Percentiles rank a stretch among this genome's conserved stretches.
Conservation (phyloP, 805 yeast genomes). For the Candida coquimbonensis region DNA sequence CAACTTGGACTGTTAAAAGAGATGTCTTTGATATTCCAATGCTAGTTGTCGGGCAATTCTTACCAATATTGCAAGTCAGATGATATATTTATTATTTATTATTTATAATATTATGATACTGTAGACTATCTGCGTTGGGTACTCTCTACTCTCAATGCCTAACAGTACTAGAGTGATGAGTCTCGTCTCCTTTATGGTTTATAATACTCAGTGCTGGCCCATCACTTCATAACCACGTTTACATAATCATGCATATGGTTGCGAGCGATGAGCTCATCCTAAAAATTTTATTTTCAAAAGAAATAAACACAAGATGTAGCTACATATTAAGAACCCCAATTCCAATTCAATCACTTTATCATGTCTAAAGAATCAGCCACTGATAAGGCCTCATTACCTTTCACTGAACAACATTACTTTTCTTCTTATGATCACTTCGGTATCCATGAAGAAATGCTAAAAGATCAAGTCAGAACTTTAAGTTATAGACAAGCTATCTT, state of each 20-base stretch:
- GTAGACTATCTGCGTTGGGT: not conserved
- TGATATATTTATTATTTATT: not conserved
- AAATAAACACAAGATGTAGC: no score
- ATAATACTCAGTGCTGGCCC: no score
- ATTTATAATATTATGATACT: not conserved
- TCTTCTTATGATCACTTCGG: slow-evolving; percentile 94
- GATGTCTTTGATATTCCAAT: slow-evolving; percentile 81
- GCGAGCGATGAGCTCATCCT: no score
- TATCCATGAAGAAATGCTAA: slow-evolving; percentile 98
- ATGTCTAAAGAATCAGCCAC: slow-evolving; percentile 45
- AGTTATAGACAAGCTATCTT: slow-evolving; percentile 88
- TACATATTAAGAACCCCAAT: no score
- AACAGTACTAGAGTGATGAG: no score
- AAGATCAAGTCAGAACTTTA: slow-evolving; percentile 87
- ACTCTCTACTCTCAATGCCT: no score
- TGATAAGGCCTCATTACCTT: slow-evolving; percentile 54
- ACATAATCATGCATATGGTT: no score
- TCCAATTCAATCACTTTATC: no score
- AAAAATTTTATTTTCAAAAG: no score
- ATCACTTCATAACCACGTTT: no score
- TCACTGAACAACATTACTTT: slow-evolving; percentile 88
- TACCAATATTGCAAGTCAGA: slow-evolving; percentile 47
- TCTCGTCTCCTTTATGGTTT: no score
- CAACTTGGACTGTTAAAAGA: slow-evolving; percentile 80
- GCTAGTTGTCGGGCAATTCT: slow-evolving; percentile 75